phyloP scores from a whole-genome alignment of 2,329 filamentous ascomycete genomes.

The Cladosporium sp. region DNA sequence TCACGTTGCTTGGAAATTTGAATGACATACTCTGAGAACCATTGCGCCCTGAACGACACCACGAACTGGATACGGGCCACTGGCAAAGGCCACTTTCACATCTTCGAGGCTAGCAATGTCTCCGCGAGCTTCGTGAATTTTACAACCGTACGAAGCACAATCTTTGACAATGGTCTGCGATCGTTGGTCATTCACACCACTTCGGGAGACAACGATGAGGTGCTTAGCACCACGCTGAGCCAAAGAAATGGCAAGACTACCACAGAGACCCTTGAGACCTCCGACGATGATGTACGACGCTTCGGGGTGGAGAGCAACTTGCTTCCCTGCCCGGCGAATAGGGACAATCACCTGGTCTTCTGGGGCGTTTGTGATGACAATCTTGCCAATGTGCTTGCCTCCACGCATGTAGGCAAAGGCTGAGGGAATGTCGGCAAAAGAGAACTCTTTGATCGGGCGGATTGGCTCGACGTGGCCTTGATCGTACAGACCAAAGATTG shows the following conservation, averaged over 20 bases:
- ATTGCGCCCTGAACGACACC: background rate
- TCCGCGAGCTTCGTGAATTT: background rate
- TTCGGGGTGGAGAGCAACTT: background rate
- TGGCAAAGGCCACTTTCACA: background rate
- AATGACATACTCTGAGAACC: background rate
- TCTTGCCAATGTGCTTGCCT: slow-evolving; percentile 29
- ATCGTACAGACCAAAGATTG: background rate
- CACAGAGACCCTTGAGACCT: too few relatives aligned
- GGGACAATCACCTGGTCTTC: slow-evolving; percentile 1
- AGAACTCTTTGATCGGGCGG: background rate
- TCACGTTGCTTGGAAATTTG: background rate
- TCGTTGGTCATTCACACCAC: background rate
- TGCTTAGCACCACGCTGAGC: too few relatives aligned
- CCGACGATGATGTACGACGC: too few relatives aligned
- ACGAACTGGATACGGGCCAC: background rate
- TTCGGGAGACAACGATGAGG: too few relatives aligned
- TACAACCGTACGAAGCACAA: background rate
- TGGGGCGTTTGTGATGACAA: slow-evolving; percentile 22
- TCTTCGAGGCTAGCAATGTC: background rate
- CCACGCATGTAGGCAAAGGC: slow-evolving; percentile 26
- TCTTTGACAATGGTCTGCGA: background rate
- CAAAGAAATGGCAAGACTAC: too few relatives aligned
- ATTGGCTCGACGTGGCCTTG: background rate
- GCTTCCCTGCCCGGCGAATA: background rate
- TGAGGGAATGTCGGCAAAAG: slow-evolving; percentile 4